phyloP scores from a whole-genome alignment of 495 filamentous ascomycete genomes.

The Aspergillus diversus region DNA sequence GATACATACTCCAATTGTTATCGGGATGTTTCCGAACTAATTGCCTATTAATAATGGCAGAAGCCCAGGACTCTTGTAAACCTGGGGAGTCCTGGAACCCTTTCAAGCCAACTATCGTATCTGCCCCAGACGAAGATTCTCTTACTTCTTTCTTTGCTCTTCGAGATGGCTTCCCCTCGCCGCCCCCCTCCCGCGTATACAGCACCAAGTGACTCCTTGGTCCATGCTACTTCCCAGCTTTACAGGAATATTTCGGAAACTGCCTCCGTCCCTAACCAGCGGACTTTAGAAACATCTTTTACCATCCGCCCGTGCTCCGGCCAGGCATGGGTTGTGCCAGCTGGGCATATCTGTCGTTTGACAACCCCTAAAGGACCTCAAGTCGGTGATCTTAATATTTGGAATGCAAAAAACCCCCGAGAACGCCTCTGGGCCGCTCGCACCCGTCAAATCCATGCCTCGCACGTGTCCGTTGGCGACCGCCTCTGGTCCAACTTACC shows the following conservation, averaged over 20 bases:
- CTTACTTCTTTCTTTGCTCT: not conserved
- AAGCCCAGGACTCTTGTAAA: not conserved
- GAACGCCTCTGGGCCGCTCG: slow-evolving; percentile 80
- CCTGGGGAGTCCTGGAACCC: not conserved
- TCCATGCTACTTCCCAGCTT: slow-evolving; percentile 42
- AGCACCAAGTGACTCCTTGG: slow-evolving; percentile 38
- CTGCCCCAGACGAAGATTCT: too few relatives aligned
- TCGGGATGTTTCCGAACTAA: slow-evolving; percentile 15
- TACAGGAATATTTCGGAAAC: slow-evolving; percentile 48
- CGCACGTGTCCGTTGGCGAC: slow-evolving; percentile 70
- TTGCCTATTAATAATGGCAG: slow-evolving; percentile 1
- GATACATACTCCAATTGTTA: slow-evolving; percentile 10
- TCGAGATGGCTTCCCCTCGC: slow-evolving; percentile 35
- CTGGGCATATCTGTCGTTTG: slow-evolving; percentile 68
- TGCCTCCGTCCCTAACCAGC: slow-evolving; percentile 36
- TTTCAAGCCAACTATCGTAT: not conserved
- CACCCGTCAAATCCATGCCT: slow-evolving; percentile 75
- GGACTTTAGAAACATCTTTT: slow-evolving; percentile 40
- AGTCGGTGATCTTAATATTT: slow-evolving; percentile 83
- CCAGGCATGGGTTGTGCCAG: slow-evolving; percentile 63
- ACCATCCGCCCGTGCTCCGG: slow-evolving; percentile 57
- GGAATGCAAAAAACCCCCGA: slow-evolving; percentile 72
- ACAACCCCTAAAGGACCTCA: slow-evolving; percentile 76
- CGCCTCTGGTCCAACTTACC: slow-evolving; percentile 77
- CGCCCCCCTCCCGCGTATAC: slow-evolving; percentile 49